Evolutionary conservation across 768 basidiomycete species (phyloP), one percentile per base, ranked within the genome.

Genomic region (Cystobasidium onofrii): DNA sequence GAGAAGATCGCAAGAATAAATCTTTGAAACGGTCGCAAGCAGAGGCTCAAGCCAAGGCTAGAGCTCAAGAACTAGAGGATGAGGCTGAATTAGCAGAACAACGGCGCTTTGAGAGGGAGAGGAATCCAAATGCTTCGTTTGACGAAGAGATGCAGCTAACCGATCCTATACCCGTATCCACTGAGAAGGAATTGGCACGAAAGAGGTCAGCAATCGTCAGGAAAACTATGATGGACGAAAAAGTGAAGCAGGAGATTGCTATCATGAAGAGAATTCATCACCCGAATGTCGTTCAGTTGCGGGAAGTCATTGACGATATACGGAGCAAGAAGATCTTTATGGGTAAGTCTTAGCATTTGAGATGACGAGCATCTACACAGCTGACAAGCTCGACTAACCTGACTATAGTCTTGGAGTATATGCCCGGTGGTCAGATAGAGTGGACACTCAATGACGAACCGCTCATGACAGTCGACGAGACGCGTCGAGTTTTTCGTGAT

Each of bases 291-390:
- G 75, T 76, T 17, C 85, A 89, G 76, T 85, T 98, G 73, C 86
- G 87, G 76, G 92, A 95, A 80, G 92, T 97, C 79, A 94, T 99
- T 75, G 94, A 98, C 81, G 96, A 97, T 82, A 86, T 88, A 52
- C 85, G 89, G 76, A 86, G 86, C 63, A 89, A 90, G 78, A 90
- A 89, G 82, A 90, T 99, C 52, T 97, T 91, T 82, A 90, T 99
- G 86, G 89, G 93, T 95, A 77, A 81, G 91, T 85, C 61, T 70
- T 75, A 66, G 15, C 23, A 39, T 41, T 12, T 63, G n/a, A n/a
- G n/a, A n/a, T n/a, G n/a, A n/a, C n/a, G n/a, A n/a, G n/a, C n/a
- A n/a, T n/a, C n/a, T n/a, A n/a, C n/a, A n/a, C n/a, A n/a, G n/a
- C n/a, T n/a, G n/a, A n/a, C n/a, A n/a, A n/a, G n/a, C n/a, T n/a